A percentile compares a stretch with the other conserved stretches of the same genome.
phyloP scores from a whole-genome alignment of 345 rosid genomes.

The Boechera divaricarpa region DNA sequence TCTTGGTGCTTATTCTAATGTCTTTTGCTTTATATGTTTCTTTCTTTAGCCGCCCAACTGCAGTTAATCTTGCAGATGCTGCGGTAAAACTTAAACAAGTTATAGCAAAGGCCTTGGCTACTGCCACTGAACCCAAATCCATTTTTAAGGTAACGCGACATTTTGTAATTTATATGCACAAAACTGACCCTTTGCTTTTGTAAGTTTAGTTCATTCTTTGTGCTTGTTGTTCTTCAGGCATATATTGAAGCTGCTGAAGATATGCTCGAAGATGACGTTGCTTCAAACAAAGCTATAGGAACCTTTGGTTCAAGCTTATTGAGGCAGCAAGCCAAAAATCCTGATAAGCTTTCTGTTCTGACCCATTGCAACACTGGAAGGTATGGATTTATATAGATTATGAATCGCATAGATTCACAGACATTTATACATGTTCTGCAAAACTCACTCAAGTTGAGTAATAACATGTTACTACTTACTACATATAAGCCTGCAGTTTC shows the following conservation, averaged over 20 bases:
- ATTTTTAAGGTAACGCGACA: constrained; percentile 61
- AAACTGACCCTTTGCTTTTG: background rate
- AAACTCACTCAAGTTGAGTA: constrained; percentile 2
- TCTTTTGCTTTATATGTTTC: constrained; percentile 28
- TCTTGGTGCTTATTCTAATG: background rate
- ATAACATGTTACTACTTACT: background rate
- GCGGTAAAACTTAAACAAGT: constrained; percentile 73
- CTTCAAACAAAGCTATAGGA: constrained; percentile 93
- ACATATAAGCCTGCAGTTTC: background rate
- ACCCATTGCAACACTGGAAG: constrained; percentile 99
- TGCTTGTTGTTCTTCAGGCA: constrained; percentile 51
- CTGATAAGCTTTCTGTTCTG: constrained; percentile 61
- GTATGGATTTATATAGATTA: constrained; percentile 40
- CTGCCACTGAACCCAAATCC: constrained; percentile 47
- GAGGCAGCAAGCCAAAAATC: constrained; percentile 51
- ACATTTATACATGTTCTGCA: background rate
- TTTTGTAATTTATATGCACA: background rate
- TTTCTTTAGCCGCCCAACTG: constrained; percentile 81
- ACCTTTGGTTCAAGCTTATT: constrained; percentile 68
- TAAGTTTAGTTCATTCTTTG: constrained; percentile 22
- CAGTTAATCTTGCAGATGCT: constrained; percentile 93
- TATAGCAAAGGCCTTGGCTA: constrained; percentile 53
- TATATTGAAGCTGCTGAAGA: constrained; percentile 79
- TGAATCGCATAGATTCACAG: background rate
- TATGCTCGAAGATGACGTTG: constrained; percentile 90